phyloP scores from a whole-genome alignment of 208 protist species.

The Leishmania guyanensis region DNA sequence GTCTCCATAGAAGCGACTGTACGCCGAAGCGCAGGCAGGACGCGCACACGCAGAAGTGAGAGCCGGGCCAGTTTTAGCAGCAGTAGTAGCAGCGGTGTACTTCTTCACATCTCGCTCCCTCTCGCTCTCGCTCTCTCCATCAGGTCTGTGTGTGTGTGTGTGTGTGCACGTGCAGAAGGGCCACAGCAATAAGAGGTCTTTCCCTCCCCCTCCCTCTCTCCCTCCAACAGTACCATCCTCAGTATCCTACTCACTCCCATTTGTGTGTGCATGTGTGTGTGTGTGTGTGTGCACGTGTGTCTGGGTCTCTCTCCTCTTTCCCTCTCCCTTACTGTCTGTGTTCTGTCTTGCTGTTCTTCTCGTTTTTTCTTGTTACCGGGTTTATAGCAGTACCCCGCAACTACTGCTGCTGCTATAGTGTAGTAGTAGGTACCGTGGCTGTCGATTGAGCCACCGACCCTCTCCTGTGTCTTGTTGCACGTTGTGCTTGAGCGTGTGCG shows the following conservation, averaged over 20 bases:
- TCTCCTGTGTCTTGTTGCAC: neutral
- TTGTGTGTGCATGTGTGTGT: neutral
- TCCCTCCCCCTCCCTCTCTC: neutral
- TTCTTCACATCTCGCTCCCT: conserved; percentile 1
- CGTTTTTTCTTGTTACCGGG: neutral
- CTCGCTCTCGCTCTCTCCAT: neutral
- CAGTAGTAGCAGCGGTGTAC: neutral
- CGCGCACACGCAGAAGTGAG: neutral
- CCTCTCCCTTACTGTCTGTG: neutral
- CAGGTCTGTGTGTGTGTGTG: neutral
- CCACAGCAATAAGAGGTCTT: neutral
- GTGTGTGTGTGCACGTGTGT: neutral
- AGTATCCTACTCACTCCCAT: neutral
- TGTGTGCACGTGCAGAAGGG: neutral
- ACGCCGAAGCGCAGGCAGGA: neutral
- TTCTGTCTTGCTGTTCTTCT: neutral
- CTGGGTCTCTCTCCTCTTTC: neutral
- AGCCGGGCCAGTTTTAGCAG: neutral
- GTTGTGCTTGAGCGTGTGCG: neutral
- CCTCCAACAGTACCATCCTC: neutral
- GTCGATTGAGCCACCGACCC: neutral
- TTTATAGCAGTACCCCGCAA: neutral
- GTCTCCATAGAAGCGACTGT: conserved; percentile 10
- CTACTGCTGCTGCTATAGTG: neutral
- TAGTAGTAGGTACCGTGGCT: neutral